Evolutionary conservation across 768 basidiomycete genomes (phyloP), one percentile per base, ranked within the genome.

Genomic region (Leccinum subtestaceum): DNA sequence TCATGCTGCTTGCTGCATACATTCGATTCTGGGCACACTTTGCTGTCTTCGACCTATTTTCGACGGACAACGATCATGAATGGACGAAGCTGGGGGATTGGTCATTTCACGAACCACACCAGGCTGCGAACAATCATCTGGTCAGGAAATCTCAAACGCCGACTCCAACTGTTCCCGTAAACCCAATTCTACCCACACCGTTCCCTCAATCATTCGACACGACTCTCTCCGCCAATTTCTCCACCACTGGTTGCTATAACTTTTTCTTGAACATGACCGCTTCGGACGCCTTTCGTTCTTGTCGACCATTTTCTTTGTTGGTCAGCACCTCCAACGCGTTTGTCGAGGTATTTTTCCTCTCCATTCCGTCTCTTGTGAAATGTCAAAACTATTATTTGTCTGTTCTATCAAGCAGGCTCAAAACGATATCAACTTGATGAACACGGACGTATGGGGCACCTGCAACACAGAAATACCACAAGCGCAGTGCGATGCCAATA

Each of bases 211-310:
- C 89, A 0, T 86, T 86, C 68, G 91, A 91, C 67, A 76, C 81
- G 5, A 79, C 80, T 3, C 68, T 93, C 52, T 75, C 81, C 15
- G 70, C 78, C 46, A 89, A 91, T 70, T 92, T 90, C 66, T 83
- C 87, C 15, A 84, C 84, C 34, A 63, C 72, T 13, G 71, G 78
- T 48, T 95, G 93, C 67, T 80, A 82, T 51, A 76, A 79, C 47
- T 94, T 93, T 72, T 89, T 94, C 70, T 62, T 75, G 15, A 90
- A 89, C 61, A 93, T 94, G 86, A 88, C 89, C 0, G 76, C 77
- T 60, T 72, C 79, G 3, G 50, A 70, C 5, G 65, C 84, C 0
- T 92, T 93, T 68, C 78, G 85, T n/a, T 68, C 79, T n/a, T 94
- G 91, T 69, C 82, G 92, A 7, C 82, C 91, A 0, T 85, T 93